Base-by-base conservation (phyloP, 1,284 basidiomycete species). In the Coniophora puteana region DNA sequence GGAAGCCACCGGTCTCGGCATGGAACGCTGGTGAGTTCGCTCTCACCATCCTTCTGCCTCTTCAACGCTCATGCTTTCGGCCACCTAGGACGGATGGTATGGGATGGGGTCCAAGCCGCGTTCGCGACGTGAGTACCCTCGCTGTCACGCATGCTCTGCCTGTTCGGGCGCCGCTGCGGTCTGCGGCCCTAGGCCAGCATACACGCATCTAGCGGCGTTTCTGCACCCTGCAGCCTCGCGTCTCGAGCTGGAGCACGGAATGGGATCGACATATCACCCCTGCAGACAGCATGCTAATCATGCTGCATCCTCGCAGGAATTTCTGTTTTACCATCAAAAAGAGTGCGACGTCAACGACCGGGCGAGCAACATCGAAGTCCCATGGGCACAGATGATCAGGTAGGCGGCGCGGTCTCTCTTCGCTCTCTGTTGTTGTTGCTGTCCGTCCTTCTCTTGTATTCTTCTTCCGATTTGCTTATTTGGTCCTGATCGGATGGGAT, bases 261-360 rank as follows among this genome's bases (percentile, higher is more conserved):
- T 27, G 10, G n/a, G n/a, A 27, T 27, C 26, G 8, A 10, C n/a
- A n/a, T 27, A n/a, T 27, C n/a, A 10, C n/a, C 26, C 10, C 26
- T n/a, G 8, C 26, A 27, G n/a, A 27, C n/a, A 27, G n/a, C 8
- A 27, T 27, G 26, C n/a, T 31, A 7, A 8, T 31, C 8, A 31
- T 14, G 7, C 8, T 8, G 29, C n/a, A n/a, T n/a, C n/a, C n/a
- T 42, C 45, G 40, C 58, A 87, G 83, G 85, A 87, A 62, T 89
- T 89, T 58, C 66, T 89, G 16, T 89, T 86, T 60, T 89, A 89
- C 63, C 83, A 87, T 58, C 84, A 88, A 57, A 83, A 86, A 52
- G 83, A 88, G 53, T 76, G 74, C 48, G 82, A 84, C 51, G 61
- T 72, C 31, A 71, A 67, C 30, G 82, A 85, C 52, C 78, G 82